Conservation (phyloP, 345 rosid species). For the Anastatica hierochuntica region DNA sequence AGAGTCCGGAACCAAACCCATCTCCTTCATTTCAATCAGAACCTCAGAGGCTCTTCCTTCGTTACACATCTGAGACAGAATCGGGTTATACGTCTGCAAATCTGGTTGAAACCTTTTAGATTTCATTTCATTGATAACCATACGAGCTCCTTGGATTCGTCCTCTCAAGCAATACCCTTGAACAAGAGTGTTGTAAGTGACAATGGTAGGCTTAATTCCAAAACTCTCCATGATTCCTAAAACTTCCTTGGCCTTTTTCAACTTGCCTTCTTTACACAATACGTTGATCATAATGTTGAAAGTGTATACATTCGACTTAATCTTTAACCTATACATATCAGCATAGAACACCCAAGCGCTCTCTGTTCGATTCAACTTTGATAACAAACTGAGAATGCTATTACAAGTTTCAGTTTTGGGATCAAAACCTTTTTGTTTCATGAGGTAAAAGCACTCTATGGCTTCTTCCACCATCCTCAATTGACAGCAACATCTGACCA, state of each 20-base stretch:
- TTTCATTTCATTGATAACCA: constrained; percentile 54
- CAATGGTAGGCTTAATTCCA: constrained; percentile 59
- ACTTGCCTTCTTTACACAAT: constrained; percentile 78
- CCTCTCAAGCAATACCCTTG: constrained; percentile 65
- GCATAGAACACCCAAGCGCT: constrained; percentile 78
- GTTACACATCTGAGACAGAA: constrained; percentile 70
- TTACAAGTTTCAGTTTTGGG: constrained; percentile 74
- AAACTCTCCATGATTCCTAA: constrained; percentile 48
- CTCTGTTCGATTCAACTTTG: constrained; percentile 48
- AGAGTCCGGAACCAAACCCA: constrained; percentile 59
- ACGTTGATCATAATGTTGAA: constrained; percentile 86
- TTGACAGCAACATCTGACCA: constrained; percentile 57
- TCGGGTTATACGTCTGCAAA: constrained; percentile 64
- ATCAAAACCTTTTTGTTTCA: constrained; percentile 54
- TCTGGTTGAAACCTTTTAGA: constrained; percentile 53
- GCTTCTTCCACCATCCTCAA: constrained; percentile 58
- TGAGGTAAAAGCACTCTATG: constrained; percentile 47
- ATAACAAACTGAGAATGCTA: constrained; percentile 44
- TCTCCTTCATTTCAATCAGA: constrained; percentile 50
- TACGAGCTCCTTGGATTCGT: constrained; percentile 56
- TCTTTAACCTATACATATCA: constrained; percentile 84
- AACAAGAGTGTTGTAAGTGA: constrained; percentile 70
- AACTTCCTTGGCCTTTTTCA: constrained; percentile 66
- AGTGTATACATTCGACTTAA: constrained; percentile 55
- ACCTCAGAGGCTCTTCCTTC: constrained; percentile 49